phyloP scores from a whole-genome alignment of 2,329 filamentous ascomycete genomes.

The Cercospora canescens region DNA sequence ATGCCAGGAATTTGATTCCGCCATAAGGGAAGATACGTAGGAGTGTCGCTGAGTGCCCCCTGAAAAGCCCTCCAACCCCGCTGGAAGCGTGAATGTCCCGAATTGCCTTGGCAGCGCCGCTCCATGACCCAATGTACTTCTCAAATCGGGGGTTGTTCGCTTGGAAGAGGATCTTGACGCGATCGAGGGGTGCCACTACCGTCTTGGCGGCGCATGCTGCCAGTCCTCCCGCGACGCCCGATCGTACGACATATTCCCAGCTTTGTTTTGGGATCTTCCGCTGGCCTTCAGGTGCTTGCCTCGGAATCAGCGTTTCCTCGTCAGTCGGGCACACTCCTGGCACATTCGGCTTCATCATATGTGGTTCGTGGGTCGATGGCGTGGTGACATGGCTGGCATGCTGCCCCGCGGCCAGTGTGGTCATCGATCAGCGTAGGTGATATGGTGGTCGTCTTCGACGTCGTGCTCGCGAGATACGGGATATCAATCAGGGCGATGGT shows the following conservation, averaged over 20 bases:
- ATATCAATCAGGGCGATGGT: constrained; percentile 10
- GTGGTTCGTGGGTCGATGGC: constrained; percentile 34
- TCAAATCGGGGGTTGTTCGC: constrained; percentile 90
- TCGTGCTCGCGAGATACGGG: constrained; percentile 6
- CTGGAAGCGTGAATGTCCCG: constrained; percentile 77
- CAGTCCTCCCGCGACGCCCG: constrained; percentile 81
- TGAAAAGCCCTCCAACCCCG: constrained; percentile 76
- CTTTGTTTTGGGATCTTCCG: constrained; percentile 67
- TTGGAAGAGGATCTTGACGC: constrained; percentile 98
- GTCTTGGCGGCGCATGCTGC: constrained; percentile 96
- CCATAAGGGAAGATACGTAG: constrained; percentile 96
- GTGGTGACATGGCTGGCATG: constrained; percentile 30
- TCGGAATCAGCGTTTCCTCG: constrained; percentile 49
- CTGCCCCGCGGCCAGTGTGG: constrained; percentile 26
- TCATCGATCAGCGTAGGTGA: constrained; percentile 25
- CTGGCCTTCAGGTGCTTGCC: constrained; percentile 42
- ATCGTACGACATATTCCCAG: constrained; percentile 79
- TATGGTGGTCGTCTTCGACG: not conserved
- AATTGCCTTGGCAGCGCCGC: constrained; percentile 78
- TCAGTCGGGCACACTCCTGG: constrained; percentile 53
- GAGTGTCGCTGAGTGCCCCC: constrained; percentile 91
- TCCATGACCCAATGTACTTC: constrained; percentile 89
- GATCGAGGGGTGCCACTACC: constrained; percentile 89
- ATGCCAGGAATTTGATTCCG: constrained; percentile 95
- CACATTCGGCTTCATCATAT: constrained; percentile 39